Conservation (phyloP, 495 filamentous ascomycete species). For the Choiromyces venosus region DNA sequence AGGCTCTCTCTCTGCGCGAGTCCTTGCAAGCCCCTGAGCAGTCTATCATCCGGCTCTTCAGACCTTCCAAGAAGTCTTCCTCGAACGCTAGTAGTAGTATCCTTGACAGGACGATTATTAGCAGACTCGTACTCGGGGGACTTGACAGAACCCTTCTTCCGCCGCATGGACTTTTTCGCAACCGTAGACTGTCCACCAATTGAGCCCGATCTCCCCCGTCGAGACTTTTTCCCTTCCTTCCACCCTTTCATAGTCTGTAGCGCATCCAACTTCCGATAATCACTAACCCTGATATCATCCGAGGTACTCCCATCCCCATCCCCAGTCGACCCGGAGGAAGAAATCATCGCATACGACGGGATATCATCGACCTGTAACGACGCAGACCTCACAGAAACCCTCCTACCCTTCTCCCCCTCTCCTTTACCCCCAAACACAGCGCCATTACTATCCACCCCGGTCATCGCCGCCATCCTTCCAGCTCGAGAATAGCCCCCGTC, state of each 20-base stretch:
- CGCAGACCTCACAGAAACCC: background rate
- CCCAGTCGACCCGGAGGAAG: background rate
- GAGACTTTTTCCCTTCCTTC: constrained; percentile 1
- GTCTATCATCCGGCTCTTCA: constrained; percentile 1
- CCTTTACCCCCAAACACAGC: background rate
- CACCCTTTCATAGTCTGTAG: constrained; percentile 21
- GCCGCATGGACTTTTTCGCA: constrained; percentile 14
- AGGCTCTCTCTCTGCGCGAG: constrained; percentile 24
- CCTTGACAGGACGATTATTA: background rate
- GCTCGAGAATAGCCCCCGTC: background rate
- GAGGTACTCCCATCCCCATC: background rate
- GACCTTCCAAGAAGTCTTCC: background rate
- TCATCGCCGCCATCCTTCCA: background rate
- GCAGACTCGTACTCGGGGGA: background rate
- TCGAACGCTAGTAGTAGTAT: background rate
- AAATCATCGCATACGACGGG: background rate
- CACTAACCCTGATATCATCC: constrained; percentile 4
- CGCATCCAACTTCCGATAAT: constrained; percentile 1
- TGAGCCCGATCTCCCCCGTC: background rate
- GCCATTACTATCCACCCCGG: background rate
- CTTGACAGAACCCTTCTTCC: constrained; percentile 2
- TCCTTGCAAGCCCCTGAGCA: constrained; percentile 5
- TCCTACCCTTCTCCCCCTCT: background rate
- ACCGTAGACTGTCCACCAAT: constrained; percentile 4
- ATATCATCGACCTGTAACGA: background rate